Evolutionary conservation across 2,329 filamentous ascomycete genomes (phyloP), one percentile per base, ranked within the genome.

Genomic region (Phialophora expanda): DNA sequence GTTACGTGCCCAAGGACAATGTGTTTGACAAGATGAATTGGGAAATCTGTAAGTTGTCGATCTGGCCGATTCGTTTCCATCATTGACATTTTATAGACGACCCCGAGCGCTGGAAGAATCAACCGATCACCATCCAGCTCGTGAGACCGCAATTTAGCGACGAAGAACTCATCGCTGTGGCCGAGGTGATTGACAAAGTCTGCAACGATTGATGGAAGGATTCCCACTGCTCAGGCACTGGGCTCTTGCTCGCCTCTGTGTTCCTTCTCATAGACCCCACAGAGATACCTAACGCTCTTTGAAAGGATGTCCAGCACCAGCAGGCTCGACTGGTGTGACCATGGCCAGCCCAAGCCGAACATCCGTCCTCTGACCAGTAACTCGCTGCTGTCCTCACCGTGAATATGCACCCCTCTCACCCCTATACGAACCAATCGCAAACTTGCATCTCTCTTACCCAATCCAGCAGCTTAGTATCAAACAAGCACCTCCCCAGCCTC

Each of bases 61-160:
- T n/a, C 22, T 32, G 11, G 22, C 53, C 8, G 8, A 2, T n/a
- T 17, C 14, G n/a, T n/a, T 4, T 22, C 48, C 22, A 55, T 30
- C 17, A 38, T n/a, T 20, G 58, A 17, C 20, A 12, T 62, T 53
- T 7, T 26, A 44, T 46, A 70, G 68, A 81, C 71, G 78, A 78
- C 22, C 77, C 83, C 0, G 78, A 82, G 44, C 78, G 76, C 30
- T 86, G 83, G 67, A 70, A 75, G 22, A 81, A 81, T 62, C 79
- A 81, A 2, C 85, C 85, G 0, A 78, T 87, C 3, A 79, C 78
- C 6, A 69, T 87, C 63, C 85, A 87, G 71, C 71, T 87, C 20
- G 83, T 87, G 9, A 83, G 81, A 1, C 76, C 82, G 62, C 76
- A 81, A 54, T 82, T 82, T 62, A 79, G 84, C 41, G 85, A 87